Evolutionary conservation across 768 basidiomycete genomes (phyloP).

Genomic region (Mycena vulgaris): DNA sequence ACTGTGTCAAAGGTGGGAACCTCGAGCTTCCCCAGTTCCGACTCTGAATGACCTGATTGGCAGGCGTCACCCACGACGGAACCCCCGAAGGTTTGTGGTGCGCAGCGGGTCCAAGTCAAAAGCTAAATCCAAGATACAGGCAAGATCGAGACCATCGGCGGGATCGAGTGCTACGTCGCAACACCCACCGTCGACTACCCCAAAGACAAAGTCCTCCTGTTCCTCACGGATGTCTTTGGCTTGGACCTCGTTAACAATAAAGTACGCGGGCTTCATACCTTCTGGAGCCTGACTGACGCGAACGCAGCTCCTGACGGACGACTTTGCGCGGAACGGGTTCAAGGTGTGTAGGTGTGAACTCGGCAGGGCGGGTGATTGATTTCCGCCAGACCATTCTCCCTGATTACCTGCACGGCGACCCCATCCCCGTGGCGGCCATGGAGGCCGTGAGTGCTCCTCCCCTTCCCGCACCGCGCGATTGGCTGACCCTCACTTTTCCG

Average conservation of each 20-base stretch:
- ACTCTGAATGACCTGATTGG: background rate
- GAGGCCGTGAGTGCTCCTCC: slow-evolving; percentile 42
- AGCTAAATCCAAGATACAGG: slow-evolving; percentile 46
- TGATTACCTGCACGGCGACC: slow-evolving; percentile 61
- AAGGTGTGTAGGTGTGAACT: slow-evolving; percentile 1
- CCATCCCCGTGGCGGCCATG: slow-evolving; percentile 55
- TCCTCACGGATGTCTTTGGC: slow-evolving; percentile 61
- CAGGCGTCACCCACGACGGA: slow-evolving; percentile 69
- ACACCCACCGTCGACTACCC: slow-evolving; percentile 57
- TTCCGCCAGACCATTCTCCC: slow-evolving; percentile 53
- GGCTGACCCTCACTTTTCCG: background rate
- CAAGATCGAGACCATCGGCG: slow-evolving; percentile 53
- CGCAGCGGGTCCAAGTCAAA: too few relatives aligned
- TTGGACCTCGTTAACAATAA: slow-evolving; percentile 51
- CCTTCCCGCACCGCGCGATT: background rate
- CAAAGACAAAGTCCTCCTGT: slow-evolving; percentile 64
- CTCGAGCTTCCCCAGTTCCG: background rate
- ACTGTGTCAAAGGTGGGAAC: slow-evolving; percentile 68
- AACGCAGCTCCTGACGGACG: slow-evolving; percentile 39
- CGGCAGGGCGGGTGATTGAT: background rate
- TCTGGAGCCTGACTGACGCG: background rate
- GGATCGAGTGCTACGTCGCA: slow-evolving; percentile 58
- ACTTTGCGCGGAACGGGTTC: slow-evolving; percentile 32
- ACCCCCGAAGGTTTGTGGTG: slow-evolving; percentile 55
- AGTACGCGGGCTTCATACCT: slow-evolving; percentile 8